Base-by-base conservation (phyloP, 2,329 filamentous ascomycete species). In the Colletotrichum limetticola region DNA sequence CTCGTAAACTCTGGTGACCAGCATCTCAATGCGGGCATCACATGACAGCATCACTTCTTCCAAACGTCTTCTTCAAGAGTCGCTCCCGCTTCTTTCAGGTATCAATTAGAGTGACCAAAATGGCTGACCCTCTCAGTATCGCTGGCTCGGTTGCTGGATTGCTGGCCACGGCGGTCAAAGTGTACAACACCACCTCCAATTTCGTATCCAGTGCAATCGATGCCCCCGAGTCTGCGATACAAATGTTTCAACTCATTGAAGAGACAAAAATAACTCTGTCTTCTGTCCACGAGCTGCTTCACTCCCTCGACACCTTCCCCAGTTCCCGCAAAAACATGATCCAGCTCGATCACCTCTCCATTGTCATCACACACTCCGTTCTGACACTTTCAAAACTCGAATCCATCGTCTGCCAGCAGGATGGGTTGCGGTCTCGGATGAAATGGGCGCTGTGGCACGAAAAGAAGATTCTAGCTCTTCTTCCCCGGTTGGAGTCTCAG, bases 241-340 rank as follows among this genome's bases (percentile, higher is more conserved):
- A 49, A n/a, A 49, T 49, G 42, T 49, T 49, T 49, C 19, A 9
- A 11, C 6, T 49, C 1, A 11, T 49, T 11, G 7, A 49, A 8
- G 42, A 49, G 42, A 49, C 3, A 0, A 49, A 1, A 0, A 49
- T 49, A 0, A 49, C 42, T n/a, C 42, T 49, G 7, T n/a, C 19
- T n/a, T 49, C 42, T 1, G 42, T 49, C 42, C 16, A 49, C 1
- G 1, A n/a, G 7, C 5, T n/a, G 0, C 16, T 49, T 49, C 7
- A 0, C 0, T 49, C 42, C 19, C 19, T 49, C 42, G 16, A 19
- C 16, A 49, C 0, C 3, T 49, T 49, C 3, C 1, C 42, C 19
- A 49, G 7, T n/a, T 49, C 42, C 42, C 42, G 42, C 42, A 49
- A 49, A 4, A 49, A n/a, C 42, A n/a, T 49, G 42, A 49, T 49